Percentiles rank a stretch among this genome's conserved stretches.
phyloP scores from a whole-genome alignment of 2,329 filamentous ascomycete species.

The Immersiporthe knoxdaviesiana region DNA sequence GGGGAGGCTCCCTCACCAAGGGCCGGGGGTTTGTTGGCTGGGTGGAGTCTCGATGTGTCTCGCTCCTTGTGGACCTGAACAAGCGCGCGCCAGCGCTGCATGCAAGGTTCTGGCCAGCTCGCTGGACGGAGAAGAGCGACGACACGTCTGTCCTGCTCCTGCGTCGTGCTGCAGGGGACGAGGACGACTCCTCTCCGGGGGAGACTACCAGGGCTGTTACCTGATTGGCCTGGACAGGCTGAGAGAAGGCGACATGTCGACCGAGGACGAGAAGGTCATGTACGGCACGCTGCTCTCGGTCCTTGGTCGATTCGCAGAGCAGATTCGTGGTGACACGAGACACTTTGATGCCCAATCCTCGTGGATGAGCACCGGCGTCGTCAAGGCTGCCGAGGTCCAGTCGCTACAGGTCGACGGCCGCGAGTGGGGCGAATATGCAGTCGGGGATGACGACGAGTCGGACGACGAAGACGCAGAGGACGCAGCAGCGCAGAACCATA shows the following conservation, averaged over 20 bases:
- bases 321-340: constrained; percentile 49
- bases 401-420: constrained; percentile 50
- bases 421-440: constrained; percentile 53
- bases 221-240: constrained; percentile 58
- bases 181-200: constrained; percentile 38
- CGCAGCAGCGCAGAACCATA: constrained; percentile 27
- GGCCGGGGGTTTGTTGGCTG: constrained; percentile 62
- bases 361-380: constrained; percentile 52
- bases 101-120: constrained; percentile 65
- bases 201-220: constrained; percentile 65
- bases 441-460: constrained; percentile 43
- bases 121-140: constrained; percentile 50
- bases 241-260: constrained; percentile 34
- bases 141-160: constrained; percentile 26
- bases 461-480: constrained; percentile 49
- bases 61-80: constrained; percentile 62
- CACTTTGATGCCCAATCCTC: constrained; percentile 53
- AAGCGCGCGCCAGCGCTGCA: constrained; percentile 54
- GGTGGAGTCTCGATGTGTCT: constrained; percentile 64
- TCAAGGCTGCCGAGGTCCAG: constrained; percentile 44
- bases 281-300: constrained; percentile 49
- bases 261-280: constrained; percentile 47
- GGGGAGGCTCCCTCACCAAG: constrained; percentile 60
- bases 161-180: constrained; percentile 30
- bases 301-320: constrained; percentile 52